Percentiles rank a stretch among this genome's conserved stretches.
Conservation (phyloP, 2,329 filamentous ascomycete genomes). For the Seiridium cupressi region DNA sequence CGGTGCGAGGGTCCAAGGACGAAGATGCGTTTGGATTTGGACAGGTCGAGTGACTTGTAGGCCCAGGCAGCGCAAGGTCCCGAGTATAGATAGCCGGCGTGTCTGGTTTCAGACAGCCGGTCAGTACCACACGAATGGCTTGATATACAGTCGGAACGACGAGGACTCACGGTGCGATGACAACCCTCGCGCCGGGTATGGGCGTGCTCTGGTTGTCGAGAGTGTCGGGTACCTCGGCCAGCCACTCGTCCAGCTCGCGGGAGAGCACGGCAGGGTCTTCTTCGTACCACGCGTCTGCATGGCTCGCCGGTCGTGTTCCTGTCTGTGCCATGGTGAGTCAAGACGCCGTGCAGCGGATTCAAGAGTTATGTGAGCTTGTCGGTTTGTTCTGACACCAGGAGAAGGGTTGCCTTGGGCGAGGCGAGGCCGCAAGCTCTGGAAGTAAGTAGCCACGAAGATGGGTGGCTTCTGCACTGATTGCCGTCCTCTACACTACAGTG, state of each 20-base stretch:
- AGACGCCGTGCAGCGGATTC: not conserved
- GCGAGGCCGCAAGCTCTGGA: no score
- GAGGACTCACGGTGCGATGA: conserved; percentile 83
- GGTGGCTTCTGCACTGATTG: no score
- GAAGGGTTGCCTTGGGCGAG: no score
- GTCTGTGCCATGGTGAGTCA: conserved; percentile 22
- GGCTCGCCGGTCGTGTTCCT: conserved; percentile 55
- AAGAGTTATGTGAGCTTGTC: no score
- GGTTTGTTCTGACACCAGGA: no score
- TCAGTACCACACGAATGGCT: no score
- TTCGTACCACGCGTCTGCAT: conserved; percentile 89
- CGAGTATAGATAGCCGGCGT: conserved; percentile 92
- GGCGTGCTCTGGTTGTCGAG: conserved; percentile 64
- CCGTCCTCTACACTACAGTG: not conserved
- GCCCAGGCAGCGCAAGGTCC: conserved; percentile 92
- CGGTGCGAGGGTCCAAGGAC: conserved; percentile 92
- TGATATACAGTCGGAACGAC: not conserved
- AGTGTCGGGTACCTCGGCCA: conserved; percentile 66
- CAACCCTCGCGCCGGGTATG: conserved; percentile 70
- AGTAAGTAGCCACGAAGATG: no score
- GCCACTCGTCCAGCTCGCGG: conserved; percentile 69
- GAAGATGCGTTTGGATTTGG: conserved; percentile 81
- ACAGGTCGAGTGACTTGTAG: conserved; percentile 84
- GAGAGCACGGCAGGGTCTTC: conserved; percentile 58
- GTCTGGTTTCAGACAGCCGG: conserved; percentile 48